Conservation (phyloP, 768 basidiomycete genomes). For the Serendipita sp. region DNA sequence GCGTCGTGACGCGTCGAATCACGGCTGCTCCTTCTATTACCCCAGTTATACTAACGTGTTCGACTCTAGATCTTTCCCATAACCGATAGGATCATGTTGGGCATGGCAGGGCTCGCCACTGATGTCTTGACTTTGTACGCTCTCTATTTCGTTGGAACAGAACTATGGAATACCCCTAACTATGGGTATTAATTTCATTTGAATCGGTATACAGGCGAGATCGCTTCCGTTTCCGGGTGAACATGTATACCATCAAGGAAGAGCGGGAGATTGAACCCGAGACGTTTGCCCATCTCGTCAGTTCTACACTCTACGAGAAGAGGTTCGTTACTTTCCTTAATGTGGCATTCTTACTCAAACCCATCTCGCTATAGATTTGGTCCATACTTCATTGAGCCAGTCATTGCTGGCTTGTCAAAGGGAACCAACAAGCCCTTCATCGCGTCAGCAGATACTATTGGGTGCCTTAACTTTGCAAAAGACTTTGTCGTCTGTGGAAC, state of each 20-base stretch:
- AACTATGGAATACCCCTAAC: not conserved
- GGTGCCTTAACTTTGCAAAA: constrained; percentile 84
- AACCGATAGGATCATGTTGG: constrained; percentile 81
- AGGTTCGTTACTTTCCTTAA: constrained; percentile 25
- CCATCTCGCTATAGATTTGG: constrained; percentile 38
- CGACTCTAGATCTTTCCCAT: constrained; percentile 74
- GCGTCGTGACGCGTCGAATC: constrained; percentile 16
- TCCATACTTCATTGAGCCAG: constrained; percentile 92
- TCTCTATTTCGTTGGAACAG: not conserved
- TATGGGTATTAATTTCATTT: not conserved
- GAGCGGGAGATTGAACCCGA: constrained; percentile 92
- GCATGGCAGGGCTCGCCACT: constrained; percentile 81
- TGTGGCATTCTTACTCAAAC: constrained; percentile 2
- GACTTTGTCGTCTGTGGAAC: constrained; percentile 96
- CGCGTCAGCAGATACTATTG: constrained; percentile 85
- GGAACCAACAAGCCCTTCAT: constrained; percentile 80
- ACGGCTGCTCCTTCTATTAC: not conserved
- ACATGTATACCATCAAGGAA: constrained; percentile 99
- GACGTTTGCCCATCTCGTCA: constrained; percentile 90
- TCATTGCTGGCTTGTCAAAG: constrained; percentile 66
- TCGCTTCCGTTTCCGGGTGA: constrained; percentile 81
- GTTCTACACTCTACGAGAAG: constrained; percentile 87
- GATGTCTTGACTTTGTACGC: constrained; percentile 80
- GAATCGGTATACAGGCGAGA: constrained; percentile 43
- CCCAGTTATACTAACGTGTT: constrained; percentile 3